These are phyloP conservation scores for Dictyophora rubrovolvata DNA, from an alignment of 768 basidiomycete species.

Conservation along the genomic window DNA sequence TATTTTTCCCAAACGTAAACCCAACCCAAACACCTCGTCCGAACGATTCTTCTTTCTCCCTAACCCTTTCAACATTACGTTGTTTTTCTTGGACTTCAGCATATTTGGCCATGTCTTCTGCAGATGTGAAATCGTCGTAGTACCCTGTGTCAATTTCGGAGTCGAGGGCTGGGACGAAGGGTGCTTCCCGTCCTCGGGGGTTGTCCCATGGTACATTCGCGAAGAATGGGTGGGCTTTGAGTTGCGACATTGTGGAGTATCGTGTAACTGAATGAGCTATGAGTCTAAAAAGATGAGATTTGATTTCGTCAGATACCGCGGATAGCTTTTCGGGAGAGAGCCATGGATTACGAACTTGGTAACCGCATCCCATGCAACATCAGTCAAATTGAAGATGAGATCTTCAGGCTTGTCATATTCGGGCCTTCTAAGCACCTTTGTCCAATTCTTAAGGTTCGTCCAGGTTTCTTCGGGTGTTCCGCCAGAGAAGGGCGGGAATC, in stretches of 20 bases:
- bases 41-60: conserved; percentile 72
- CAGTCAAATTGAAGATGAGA: conserved; percentile 89
- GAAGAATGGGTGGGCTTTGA: conserved; percentile 81
- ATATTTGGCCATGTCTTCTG: conserved; percentile 97
- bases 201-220: conserved; percentile 62
- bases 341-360: conserved; percentile 46
- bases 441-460: conserved; percentile 99
- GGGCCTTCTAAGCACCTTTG: conserved; percentile 80
- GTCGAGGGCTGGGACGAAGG: conserved; percentile 91
- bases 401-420: conserved; percentile 96
- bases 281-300: conserved; percentile 36
- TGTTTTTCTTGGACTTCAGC: conserved; percentile 98
- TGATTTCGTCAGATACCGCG: not conserved
- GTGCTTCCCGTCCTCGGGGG: conserved; percentile 66
- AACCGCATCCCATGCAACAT: conserved; percentile 90
- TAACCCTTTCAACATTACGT: conserved; percentile 81
- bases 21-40: conserved; percentile 81
- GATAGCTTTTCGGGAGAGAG: not conserved
- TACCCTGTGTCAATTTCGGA: conserved; percentile 93
- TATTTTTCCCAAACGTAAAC: conserved; percentile 83
- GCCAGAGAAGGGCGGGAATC: conserved; percentile 97
- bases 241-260: conserved; percentile 60
- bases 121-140: conserved; percentile 82
- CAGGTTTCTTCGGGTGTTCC: conserved; percentile 95
- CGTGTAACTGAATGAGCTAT: conserved; percentile 83